Evolutionary conservation across 2,329 filamentous ascomycete species (phyloP).

Genomic region (Ophiostoma fasciatum): DNA sequence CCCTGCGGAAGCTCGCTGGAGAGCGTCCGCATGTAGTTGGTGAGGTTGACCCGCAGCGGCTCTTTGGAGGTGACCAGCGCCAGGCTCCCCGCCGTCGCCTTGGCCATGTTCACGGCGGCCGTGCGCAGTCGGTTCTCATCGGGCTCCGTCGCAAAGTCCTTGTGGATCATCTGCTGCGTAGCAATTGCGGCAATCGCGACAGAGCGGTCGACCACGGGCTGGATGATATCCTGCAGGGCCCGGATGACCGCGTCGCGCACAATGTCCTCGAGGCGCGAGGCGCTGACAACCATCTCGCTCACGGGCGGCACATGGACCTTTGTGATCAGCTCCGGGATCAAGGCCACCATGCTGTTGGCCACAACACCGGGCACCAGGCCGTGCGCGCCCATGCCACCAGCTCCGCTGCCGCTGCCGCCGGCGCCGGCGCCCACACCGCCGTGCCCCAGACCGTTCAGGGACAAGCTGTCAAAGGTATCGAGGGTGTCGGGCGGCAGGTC

Average conservation of each 20-base stretch:
- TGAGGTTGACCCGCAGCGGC: slow-evolving; percentile 88
- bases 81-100: slow-evolving; percentile 82
- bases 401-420: too few relatives aligned
- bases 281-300: slow-evolving; percentile 63
- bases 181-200: slow-evolving; percentile 97
- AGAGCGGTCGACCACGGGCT: slow-evolving; percentile 90
- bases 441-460: slow-evolving; percentile 58
- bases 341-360: slow-evolving; percentile 58
- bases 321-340: slow-evolving; percentile 70
- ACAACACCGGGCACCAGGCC: slow-evolving; percentile 69
- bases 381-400: slow-evolving; percentile 1
- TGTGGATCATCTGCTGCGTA: slow-evolving; percentile 85
- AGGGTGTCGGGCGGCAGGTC: slow-evolving; percentile 51
- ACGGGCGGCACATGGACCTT: slow-evolving; percentile 68
- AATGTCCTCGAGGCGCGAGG: slow-evolving; percentile 55
- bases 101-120: slow-evolving; percentile 85
- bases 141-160: slow-evolving; percentile 88
- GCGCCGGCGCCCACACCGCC: slow-evolving; percentile 43
- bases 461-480: slow-evolving; percentile 72
- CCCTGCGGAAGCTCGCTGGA: slow-evolving; percentile 58
- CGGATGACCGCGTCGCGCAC: slow-evolving; percentile 76
- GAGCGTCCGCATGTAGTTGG: slow-evolving; percentile 78
- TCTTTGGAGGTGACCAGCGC: slow-evolving; percentile 98
- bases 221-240: slow-evolving; percentile 90
- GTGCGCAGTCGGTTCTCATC: slow-evolving; percentile 77